phyloP scores from a whole-genome alignment of 805 yeast genomes.

The Saturnispora hagleri region DNA sequence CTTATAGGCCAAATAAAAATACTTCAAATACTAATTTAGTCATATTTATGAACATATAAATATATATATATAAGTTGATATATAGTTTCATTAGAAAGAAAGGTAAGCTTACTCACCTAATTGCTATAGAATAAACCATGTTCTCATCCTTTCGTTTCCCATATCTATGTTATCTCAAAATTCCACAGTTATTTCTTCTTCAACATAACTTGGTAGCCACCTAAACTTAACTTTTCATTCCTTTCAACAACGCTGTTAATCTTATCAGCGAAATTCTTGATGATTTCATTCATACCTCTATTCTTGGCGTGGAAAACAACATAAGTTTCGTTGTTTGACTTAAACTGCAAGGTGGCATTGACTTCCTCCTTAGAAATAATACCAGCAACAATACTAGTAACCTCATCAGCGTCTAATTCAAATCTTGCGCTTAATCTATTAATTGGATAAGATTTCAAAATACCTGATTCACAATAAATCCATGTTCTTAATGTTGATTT shows the following conservation, averaged over 20 bases:
- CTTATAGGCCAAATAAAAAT: background rate
- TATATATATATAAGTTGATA: background rate
- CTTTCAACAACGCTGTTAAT: constrained; percentile 69
- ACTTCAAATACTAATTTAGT: background rate
- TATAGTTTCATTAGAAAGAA: background rate
- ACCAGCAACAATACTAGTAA: constrained; percentile 56
- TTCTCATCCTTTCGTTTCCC: background rate
- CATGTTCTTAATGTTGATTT: constrained; percentile 90
- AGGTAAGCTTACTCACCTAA: background rate
- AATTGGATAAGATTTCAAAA: constrained; percentile 67
- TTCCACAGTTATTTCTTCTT: constrained; percentile 8
- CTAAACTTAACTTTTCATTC: constrained; percentile 74
- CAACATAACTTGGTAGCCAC: constrained; percentile 46
- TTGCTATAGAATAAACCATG: background rate
- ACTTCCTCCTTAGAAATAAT: constrained; percentile 76
- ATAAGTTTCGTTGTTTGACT: constrained; percentile 54
- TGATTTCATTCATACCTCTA: constrained; percentile 79
- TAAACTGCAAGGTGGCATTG: constrained; percentile 63
- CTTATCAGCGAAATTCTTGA: constrained; percentile 75
- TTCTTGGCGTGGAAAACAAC: constrained; percentile 64
- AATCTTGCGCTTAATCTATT: constrained; percentile 56
- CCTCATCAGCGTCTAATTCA: constrained; percentile 46
- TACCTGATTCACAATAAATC: constrained; percentile 71
- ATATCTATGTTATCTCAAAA: background rate
- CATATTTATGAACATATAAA: background rate